Conservation (phyloP, 169 alveolate species). For the Plasmodium malariae region DNA sequence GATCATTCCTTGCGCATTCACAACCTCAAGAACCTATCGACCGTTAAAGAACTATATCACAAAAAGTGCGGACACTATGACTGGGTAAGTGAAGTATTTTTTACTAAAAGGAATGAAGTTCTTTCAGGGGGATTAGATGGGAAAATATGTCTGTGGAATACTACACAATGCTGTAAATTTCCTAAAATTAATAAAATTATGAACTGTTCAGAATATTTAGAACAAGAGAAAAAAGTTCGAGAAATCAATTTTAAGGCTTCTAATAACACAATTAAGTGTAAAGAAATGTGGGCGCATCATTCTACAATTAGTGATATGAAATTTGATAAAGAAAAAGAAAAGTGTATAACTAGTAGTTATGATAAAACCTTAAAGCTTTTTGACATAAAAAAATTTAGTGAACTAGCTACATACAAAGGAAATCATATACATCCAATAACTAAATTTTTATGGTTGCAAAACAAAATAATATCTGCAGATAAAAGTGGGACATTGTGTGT, state of each 20-base stretch:
- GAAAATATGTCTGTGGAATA: conserved; percentile 77
- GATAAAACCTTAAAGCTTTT: conserved; percentile 76
- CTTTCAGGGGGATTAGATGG: conserved; percentile 79
- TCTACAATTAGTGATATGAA: conserved; percentile 78
- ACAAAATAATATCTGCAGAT: conserved; percentile 72
- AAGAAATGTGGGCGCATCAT: conserved; percentile 75
- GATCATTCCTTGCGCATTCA: conserved; percentile 74
- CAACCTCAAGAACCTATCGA: conserved; percentile 51
- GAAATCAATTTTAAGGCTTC: conserved; percentile 73
- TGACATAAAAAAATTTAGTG: conserved; percentile 52
- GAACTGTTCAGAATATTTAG: conserved; percentile 72
- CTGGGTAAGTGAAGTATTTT: conserved; percentile 75
- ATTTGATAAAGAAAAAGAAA: conserved; percentile 69
- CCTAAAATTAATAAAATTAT: conserved; percentile 65
- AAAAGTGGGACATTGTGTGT: conserved; percentile 67
- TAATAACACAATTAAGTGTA: conserved; percentile 47
- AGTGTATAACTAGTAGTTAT: conserved; percentile 77
- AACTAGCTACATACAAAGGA: conserved; percentile 53
- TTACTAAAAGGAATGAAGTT: conserved; percentile 75
- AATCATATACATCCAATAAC: conserved; percentile 71
- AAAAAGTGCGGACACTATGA: conserved; percentile 76
- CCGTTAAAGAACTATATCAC: conserved; percentile 69
- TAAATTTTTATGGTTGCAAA: conserved; percentile 71
- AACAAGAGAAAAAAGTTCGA: conserved; percentile 47
- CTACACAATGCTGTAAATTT: conserved; percentile 35